phyloP scores from a whole-genome alignment of 345 rosid genomes.

The Boechera divaricarpa region DNA sequence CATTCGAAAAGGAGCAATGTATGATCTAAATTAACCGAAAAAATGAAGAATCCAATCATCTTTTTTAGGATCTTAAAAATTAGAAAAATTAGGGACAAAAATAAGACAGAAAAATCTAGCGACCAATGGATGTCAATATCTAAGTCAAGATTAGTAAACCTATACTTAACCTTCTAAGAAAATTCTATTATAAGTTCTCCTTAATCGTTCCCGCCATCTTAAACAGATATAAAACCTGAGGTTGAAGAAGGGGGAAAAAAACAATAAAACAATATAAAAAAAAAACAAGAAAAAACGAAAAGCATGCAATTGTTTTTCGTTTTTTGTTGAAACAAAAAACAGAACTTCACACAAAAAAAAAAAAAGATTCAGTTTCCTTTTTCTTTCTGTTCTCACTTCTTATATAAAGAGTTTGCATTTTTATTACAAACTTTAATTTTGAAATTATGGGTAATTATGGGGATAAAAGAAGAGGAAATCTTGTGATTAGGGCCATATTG shows the following conservation, averaged over 20 bases:
- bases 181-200: conserved; percentile 35
- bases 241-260: not conserved
- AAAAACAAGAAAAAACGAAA: conserved; percentile 43
- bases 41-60: not conserved
- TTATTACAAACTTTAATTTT: not conserved
- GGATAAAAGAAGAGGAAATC: conserved; percentile 25
- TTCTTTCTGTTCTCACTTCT: conserved; percentile 5
- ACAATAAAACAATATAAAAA: not conserved
- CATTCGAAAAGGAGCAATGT: conserved; percentile 3
- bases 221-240: conserved; percentile 19
- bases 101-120: conserved; percentile 3
- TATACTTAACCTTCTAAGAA: conserved; percentile 40
- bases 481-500: conserved; percentile 43
- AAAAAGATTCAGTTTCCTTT: conserved; percentile 19
- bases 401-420: conserved; percentile 30
- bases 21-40: conserved; percentile 26
- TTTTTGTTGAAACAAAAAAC: conserved; percentile 37
- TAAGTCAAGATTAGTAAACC: conserved; percentile 45
- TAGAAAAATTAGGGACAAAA: not conserved
- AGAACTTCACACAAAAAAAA: conserved; percentile 3
- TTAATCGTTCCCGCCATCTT: conserved; percentile 4
- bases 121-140: conserved; percentile 28
- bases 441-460: conserved; percentile 37
- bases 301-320: conserved; percentile 48
- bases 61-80: conserved; percentile 31